Base-by-base conservation (phyloP, 208 protist species). In the Leishmania tarentolae region DNA sequence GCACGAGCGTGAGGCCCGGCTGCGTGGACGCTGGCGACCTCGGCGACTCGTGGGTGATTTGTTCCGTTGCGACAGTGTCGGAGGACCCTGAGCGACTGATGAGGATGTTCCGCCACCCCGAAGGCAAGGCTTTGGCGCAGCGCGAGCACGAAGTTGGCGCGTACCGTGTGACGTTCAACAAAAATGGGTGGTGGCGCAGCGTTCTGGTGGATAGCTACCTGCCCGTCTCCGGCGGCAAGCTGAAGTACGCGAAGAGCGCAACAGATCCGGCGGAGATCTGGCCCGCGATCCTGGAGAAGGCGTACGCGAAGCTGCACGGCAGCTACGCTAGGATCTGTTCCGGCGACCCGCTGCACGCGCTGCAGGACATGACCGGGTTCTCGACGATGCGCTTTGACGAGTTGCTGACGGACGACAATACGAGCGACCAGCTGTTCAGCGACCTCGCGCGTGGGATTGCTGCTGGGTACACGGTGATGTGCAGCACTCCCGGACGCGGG, bases 301-400 rank as follows among this genome's bases (percentile, higher is more conserved):
- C 95, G 66, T 98, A 93, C 86, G 94, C 94, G 68, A 98, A 98
- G 88, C 77, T 97, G 56, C 89, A 97, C 75, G 94, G 94, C 42
- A 92, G 86, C 80, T 98, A 98, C 85, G 91, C 85, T 15, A 80
- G 76, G 66, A 97, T 98, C 82, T 86, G 79, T 80, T 87, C 87
- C 63, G 93, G 95, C 76, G 93, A 98, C 76, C 90, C 91, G 47
- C 88, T 94, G 63, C 91, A 96, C 68, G 93, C 95, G n/a, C 80
- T 98, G 37, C 83, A 93, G 69, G 95, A 98, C 79, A 85, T 97
- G 84, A 93, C 91, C 65, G 93, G 93, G 68, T 92, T 87, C 82
- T 87, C 93, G 9, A 91, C 82, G 6, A 82, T 75, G 56, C 87
- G 92, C 66, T 95, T 97, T 79, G 90, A 96, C 77, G 89, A 92